phyloP scores from a whole-genome alignment of 2,329 filamentous ascomycete species.

The Colletotrichum kahawae region DNA sequence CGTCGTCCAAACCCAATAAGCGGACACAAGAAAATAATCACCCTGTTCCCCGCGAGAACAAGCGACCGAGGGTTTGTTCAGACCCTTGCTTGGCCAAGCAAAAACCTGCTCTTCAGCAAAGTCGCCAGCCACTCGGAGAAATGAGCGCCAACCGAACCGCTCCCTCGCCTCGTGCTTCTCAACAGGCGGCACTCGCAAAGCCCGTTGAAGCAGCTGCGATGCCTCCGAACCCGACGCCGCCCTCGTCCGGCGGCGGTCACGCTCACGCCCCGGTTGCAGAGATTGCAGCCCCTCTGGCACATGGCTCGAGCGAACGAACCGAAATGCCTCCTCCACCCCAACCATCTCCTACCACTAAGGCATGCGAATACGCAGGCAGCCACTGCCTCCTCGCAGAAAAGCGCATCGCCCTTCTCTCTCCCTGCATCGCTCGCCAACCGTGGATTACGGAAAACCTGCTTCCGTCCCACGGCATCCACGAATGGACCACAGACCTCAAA shows the following conservation, averaged over 20 bases:
- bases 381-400: slow-evolving; percentile 41
- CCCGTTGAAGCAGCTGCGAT: background rate
- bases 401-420: slow-evolving; percentile 45
- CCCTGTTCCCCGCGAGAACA: background rate
- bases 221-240: background rate
- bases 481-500: slow-evolving; percentile 37
- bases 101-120: background rate
- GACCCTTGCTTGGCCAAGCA: background rate
- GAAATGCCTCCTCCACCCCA: background rate
- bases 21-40: background rate
- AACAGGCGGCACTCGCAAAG: background rate
- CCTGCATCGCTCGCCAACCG: slow-evolving; percentile 41
- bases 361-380: slow-evolving; percentile 28
- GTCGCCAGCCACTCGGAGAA: slow-evolving; percentile 26
- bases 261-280: background rate
- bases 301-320: background rate
- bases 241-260: background rate
- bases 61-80: background rate
- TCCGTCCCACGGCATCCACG: slow-evolving; percentile 43
- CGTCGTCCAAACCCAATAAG: background rate
- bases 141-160: slow-evolving; percentile 26
- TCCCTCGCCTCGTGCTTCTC: background rate
- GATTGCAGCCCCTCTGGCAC: background rate
- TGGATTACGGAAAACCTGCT: slow-evolving; percentile 44
- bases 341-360: background rate